Evolutionary conservation across 371 early-diverging fungal species (phyloP), one percentile per base, ranked within the genome.

Genomic region (Mortierella sp.): DNA sequence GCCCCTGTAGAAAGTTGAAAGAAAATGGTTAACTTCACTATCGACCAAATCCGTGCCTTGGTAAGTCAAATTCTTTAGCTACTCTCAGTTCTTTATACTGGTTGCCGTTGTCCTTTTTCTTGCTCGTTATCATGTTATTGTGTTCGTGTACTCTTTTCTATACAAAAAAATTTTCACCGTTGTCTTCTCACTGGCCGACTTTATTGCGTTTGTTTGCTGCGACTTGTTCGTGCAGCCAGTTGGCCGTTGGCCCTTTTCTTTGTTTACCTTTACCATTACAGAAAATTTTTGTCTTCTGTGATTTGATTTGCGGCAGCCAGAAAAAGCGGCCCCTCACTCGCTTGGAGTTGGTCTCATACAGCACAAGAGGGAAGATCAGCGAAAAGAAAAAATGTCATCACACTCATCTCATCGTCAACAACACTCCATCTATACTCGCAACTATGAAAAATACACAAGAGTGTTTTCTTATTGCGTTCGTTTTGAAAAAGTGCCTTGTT

Each of bases 41-140:
- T 88, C 79, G 91, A 92, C 84, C 92, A 94, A 86, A 93, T 94
- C 90, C 93, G 93, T 89, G 92, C 84, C 71, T 91, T 92, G 94
- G 99, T 90, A 99, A 97, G 95, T 97, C 97, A 26, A 28, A 3
- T 14, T 9, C 47, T 47, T 9, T 38, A 1, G 42, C 42, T 38
- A 47, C 47, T 47, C 47, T 47, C 13, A 9, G 5, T 47, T 13
- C 47, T 47, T 47, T 13, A 0, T 13, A 10, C 47, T 47, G 11
- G 7, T 47, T 44, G 45, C 6, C n/a, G 45, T 44, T 3, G 58
- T 58, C 50, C 10, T 14, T 28, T 13, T 13, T 10, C 13, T 14
- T 28, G 10, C 58, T 28, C n/a, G n/a, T 5, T 1, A 8, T 57
- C 26, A 4, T 28, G 11, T 26, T 10, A 28, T 28, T 26, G 11